These are phyloP conservation scores for Pezicula neosporulosa DNA, from an alignment of 2,329 filamentous ascomycete genomes.

Conservation along the genomic window DNA sequence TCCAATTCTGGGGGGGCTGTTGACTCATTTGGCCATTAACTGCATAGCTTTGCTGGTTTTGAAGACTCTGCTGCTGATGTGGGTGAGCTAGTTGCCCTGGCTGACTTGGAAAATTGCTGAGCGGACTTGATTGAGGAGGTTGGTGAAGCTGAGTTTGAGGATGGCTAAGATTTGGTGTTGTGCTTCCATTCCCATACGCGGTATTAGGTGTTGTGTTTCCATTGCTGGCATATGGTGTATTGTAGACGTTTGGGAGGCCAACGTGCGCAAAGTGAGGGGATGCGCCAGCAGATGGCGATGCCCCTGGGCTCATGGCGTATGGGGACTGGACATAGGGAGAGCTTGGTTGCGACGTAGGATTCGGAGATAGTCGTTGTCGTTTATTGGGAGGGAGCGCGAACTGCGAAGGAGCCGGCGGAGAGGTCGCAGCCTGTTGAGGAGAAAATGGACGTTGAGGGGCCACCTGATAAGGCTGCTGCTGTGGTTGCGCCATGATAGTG, in stretches of 20 bases:
- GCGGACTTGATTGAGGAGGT: slow-evolving; percentile 1
- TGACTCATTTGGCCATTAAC: no score
- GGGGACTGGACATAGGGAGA: slow-evolving; percentile 57
- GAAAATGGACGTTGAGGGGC: slow-evolving; percentile 55
- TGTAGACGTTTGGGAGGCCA: slow-evolving; percentile 25
- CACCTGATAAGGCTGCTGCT: slow-evolving; percentile 22
- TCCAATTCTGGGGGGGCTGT: slow-evolving; percentile 10
- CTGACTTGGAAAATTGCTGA: slow-evolving; percentile 8
- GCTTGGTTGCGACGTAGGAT: slow-evolving; percentile 62
- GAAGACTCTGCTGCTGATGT: slow-evolving; percentile 24
- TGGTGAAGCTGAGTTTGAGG: slow-evolving; percentile 15
- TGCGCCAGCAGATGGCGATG: slow-evolving; percentile 20
- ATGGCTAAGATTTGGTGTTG: slow-evolving; percentile 20
- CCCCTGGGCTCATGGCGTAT: slow-evolving; percentile 44
- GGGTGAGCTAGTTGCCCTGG: slow-evolving; percentile 1
- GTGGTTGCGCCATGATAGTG: slow-evolving; percentile 31
- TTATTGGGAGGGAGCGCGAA: slow-evolving; percentile 67
- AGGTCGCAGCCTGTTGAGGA: slow-evolving; percentile 58
- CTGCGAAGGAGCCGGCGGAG: slow-evolving; percentile 55
- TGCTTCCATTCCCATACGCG: slow-evolving; percentile 1
- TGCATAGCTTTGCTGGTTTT: slow-evolving; percentile 5
- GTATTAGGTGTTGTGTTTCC: slow-evolving; percentile 14
- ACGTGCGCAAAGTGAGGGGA: slow-evolving; percentile 29
- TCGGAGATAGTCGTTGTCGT: slow-evolving; percentile 67
- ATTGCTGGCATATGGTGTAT: slow-evolving; percentile 28